Percentiles rank a stretch among this genome's conserved stretches.
Conservation (phyloP, 805 yeast species). For the Spencermartinsiella europaea region DNA sequence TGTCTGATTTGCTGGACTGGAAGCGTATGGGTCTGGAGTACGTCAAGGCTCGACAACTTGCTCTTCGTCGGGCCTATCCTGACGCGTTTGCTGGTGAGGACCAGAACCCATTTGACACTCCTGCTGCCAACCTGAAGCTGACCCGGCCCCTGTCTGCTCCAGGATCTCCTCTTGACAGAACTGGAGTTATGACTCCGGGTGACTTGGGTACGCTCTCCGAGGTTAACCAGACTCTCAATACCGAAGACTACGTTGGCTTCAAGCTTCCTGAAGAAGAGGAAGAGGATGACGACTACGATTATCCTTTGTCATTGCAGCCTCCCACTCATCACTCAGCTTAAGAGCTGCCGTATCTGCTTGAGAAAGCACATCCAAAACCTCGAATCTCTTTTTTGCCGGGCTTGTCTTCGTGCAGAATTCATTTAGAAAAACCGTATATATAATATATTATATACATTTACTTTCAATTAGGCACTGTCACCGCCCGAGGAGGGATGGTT, state of each 20-base stretch:
- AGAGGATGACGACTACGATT: slow-evolving; percentile 29
- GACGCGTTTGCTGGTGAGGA: slow-evolving; percentile 52
- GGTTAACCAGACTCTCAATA: slow-evolving; percentile 60
- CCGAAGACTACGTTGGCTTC: slow-evolving; percentile 66
- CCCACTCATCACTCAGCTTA: too few species aligned
- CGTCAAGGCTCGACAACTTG: slow-evolving; percentile 87
- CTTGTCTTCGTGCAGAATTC: too few species aligned
- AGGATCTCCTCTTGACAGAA: slow-evolving; percentile 80
- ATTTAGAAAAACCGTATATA: too few species aligned
- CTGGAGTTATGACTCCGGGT: slow-evolving; percentile 91
- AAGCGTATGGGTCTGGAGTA: slow-evolving; percentile 97
- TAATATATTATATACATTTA: too few species aligned
- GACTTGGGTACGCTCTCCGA: slow-evolving; percentile 96
- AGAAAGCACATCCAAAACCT: too few species aligned
- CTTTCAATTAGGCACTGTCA: too few species aligned
- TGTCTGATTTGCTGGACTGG: slow-evolving; percentile 93
- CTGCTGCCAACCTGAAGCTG: slow-evolving; percentile 43
- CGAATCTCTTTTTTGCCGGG: too few species aligned
- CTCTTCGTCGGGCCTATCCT: slow-evolving; percentile 91
- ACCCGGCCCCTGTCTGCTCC: slow-evolving; percentile 95
- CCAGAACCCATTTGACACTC: slow-evolving; percentile 28
- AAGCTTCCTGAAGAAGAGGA: slow-evolving; percentile 36
- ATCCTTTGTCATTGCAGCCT: slow-evolving; percentile 22
- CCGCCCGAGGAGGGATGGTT: too few species aligned
- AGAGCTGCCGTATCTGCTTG: too few species aligned